Evolutionary conservation across 2,329 filamentous ascomycete genomes (phyloP).

Genomic region (Sporothrix phasma): DNA sequence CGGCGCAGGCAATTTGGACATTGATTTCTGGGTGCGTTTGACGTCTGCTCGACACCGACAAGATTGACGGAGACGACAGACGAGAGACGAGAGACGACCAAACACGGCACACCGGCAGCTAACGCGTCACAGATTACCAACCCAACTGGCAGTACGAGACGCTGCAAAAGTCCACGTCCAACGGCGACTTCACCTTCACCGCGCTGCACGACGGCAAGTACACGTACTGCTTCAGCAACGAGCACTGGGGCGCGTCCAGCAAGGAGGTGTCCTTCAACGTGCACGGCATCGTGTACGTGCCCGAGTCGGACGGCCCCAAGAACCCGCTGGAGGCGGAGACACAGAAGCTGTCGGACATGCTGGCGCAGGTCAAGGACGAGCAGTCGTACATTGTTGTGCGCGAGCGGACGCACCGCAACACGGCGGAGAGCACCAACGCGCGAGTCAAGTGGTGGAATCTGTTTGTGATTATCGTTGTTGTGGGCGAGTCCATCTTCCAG

Average conservation of each 20-base stretch:
- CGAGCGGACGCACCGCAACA: slow-evolving; percentile 95
- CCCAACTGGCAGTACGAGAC: slow-evolving; percentile 66
- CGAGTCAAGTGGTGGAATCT: slow-evolving; percentile 99
- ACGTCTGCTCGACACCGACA: too few species aligned
- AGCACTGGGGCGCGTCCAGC: slow-evolving; percentile 89
- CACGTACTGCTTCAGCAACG: slow-evolving; percentile 97
- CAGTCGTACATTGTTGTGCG: slow-evolving; percentile 93
- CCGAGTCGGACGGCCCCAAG: slow-evolving; percentile 70
- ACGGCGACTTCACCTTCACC: slow-evolving; percentile 87
- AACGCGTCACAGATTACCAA: slow-evolving; percentile 56
- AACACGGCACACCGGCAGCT: too few species aligned
- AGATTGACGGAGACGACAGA: too few species aligned
- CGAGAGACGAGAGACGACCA: too few species aligned
- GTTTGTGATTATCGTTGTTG: slow-evolving; percentile 81
- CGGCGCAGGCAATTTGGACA: slow-evolving; percentile 83
- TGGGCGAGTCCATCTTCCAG: slow-evolving; percentile 92
- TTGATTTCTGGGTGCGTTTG: slow-evolving; percentile 96
- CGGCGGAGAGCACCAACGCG: slow-evolving; percentile 93
- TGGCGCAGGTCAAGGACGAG: slow-evolving; percentile 92
- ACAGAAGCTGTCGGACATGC: slow-evolving; percentile 69
- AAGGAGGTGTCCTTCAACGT: slow-evolving; percentile 99
- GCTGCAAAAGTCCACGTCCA: slow-evolving; percentile 71
- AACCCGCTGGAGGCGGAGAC: slow-evolving; percentile 92
- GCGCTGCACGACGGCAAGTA: slow-evolving; percentile 80
- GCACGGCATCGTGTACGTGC: slow-evolving; percentile 95